Evolutionary conservation across 495 filamentous ascomycete genomes (phyloP).

Genomic region (Xylaria scruposa): DNA sequence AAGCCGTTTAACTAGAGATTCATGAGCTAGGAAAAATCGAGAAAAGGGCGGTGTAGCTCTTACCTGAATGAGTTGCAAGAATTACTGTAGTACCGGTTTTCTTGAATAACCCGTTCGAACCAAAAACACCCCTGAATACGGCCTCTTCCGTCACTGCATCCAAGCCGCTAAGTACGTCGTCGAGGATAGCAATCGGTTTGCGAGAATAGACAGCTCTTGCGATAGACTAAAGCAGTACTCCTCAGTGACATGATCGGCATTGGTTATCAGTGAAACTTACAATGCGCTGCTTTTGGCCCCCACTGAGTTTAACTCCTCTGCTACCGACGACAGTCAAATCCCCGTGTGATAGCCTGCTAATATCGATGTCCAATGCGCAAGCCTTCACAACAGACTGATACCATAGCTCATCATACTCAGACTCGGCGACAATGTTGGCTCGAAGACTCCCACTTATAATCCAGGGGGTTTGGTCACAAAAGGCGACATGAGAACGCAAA

Average conservation of each 20-base stretch:
- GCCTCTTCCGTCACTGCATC: constrained; percentile 51
- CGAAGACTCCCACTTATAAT: constrained; percentile 62
- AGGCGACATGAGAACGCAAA: constrained; percentile 26
- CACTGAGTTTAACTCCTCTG: constrained; percentile 63
- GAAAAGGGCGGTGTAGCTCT: neutral
- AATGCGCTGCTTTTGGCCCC: constrained; percentile 65
- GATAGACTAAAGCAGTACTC: constrained; percentile 19
- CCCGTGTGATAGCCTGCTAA: constrained; percentile 56
- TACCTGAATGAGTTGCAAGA: constrained; percentile 34
- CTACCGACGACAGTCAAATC: constrained; percentile 63
- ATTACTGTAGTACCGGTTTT: constrained; percentile 45
- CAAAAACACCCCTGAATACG: constrained; percentile 59
- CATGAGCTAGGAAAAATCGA: neutral
- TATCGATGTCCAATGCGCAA: constrained; percentile 61
- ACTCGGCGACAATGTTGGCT: constrained; percentile 60
- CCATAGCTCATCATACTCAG: constrained; percentile 57
- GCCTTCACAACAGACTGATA: constrained; percentile 60
- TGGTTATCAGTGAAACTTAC: constrained; percentile 30
- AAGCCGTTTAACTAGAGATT: constrained; percentile 37
- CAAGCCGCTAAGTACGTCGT: constrained; percentile 42
- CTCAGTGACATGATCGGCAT: neutral
- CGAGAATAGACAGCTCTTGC: constrained; percentile 40
- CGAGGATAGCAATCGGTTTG: constrained; percentile 35
- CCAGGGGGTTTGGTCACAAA: constrained; percentile 52
- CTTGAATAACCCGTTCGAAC: constrained; percentile 44